These are phyloP conservation scores for Trebouxia gelatinosa DNA, from an alignment of 163 green algal genomes.

Conservation along the genomic window DNA sequence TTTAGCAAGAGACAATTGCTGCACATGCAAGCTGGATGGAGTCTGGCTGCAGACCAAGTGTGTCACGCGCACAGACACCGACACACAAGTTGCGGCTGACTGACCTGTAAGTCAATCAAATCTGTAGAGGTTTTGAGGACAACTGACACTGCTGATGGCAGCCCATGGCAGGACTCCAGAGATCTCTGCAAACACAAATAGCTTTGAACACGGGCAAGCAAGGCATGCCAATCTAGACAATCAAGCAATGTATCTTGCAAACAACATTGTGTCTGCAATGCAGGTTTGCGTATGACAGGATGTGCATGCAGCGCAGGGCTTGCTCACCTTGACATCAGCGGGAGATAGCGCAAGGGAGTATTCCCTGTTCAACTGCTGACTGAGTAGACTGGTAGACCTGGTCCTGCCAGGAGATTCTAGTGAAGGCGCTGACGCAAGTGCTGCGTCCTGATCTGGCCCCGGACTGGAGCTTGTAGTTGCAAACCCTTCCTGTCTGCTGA, in stretches of 20 bases:
- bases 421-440: neutral
- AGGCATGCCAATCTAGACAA: neutral
- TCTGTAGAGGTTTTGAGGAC: neutral
- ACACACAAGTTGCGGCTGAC: neutral
- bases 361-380: conserved; percentile 3
- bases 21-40: neutral
- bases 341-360: neutral
- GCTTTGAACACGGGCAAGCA: too few relatives aligned
- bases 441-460: neutral
- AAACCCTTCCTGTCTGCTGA: conserved; percentile 11
- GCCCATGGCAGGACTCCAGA: conserved; percentile 4
- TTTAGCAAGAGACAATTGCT: neutral
- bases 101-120: neutral
- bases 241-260: neutral
- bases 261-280: too few relatives aligned
- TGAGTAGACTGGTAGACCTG: conserved; percentile 8
- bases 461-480: neutral
- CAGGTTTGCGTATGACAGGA: neutral
- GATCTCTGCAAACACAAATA: neutral
- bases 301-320: neutral
- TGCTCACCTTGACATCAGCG: conserved; percentile 5
- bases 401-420: conserved; percentile 10
- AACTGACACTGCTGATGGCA: neutral
- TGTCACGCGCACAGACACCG: neutral
- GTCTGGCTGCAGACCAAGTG: too few relatives aligned